Evolutionary conservation across 352 stramenopile species (phyloP).

Genomic region (Phytopythium chamaehyphon): DNA sequence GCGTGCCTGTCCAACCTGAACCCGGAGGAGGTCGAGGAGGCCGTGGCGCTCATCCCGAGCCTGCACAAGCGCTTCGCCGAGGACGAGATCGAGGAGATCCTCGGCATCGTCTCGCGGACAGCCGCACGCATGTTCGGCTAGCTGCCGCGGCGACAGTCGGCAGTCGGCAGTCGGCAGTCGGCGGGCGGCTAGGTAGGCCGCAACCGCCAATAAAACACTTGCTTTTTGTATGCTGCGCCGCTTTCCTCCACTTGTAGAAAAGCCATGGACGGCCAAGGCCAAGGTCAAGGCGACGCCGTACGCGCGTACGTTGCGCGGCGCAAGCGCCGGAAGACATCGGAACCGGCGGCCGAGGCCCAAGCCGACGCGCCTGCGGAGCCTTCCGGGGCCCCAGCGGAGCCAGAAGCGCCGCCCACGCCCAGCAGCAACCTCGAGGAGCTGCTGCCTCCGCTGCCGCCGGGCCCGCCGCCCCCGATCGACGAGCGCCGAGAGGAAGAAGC

Average conservation of each 20-base stretch:
- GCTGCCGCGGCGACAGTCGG: not conserved
- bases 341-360: not conserved
- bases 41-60: constrained; percentile 84
- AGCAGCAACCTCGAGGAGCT: not conserved
- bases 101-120: constrained; percentile 84
- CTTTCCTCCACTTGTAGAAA: not conserved
- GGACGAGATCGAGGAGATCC: constrained; percentile 89
- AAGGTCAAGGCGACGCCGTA: constrained; percentile 1
- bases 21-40: constrained; percentile 86
- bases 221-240: not conserved
- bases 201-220: not conserved
- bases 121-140: constrained; percentile 85
- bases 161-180: no score
- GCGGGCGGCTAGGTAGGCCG: no score
- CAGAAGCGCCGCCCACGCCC: constrained; percentile 3
- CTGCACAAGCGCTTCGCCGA: constrained; percentile 86
- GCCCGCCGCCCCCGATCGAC: not conserved
- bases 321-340: constrained; percentile 29
- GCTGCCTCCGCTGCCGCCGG: not conserved
- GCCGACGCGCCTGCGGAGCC: not conserved
- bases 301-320: constrained; percentile 34
- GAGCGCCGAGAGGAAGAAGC: not conserved
- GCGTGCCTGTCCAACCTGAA: constrained; percentile 89
- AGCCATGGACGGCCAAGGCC: constrained; percentile 3
- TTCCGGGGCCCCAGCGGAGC: not conserved